phyloP scores from a whole-genome alignment of 352 stramenopile species.

The Aphanomyces cochlioides region DNA sequence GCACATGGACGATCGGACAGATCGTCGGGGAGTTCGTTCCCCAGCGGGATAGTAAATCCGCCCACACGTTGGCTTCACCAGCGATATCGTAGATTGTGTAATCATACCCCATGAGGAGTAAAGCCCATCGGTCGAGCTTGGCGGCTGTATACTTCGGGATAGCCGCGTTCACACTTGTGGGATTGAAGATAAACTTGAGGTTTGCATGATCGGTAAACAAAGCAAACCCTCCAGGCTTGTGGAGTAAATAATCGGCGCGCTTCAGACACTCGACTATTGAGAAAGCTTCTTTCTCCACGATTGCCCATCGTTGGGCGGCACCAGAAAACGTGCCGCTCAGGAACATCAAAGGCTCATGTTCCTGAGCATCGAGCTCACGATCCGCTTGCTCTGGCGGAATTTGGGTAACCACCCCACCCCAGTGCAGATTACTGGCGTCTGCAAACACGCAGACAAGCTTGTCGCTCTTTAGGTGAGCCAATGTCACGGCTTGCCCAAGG shows the following conservation, averaged over 20 bases:
- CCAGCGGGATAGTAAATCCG: not conserved
- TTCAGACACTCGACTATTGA: conserved; percentile 31
- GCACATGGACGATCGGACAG: too few species aligned
- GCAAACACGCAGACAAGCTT: conserved; percentile 6
- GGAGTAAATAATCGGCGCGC: conserved; percentile 30
- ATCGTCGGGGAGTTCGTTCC: too few species aligned
- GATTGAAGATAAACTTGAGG: conserved; percentile 34
- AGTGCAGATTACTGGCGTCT: conserved; percentile 27
- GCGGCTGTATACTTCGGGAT: too few species aligned
- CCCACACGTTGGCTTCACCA: conserved; percentile 7
- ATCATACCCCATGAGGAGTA: conserved; percentile 7
- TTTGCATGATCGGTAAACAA: conserved; percentile 35
- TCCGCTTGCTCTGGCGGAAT: conserved; percentile 26
- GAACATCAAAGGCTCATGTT: conserved; percentile 31
- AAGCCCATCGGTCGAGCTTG: conserved; percentile 32
- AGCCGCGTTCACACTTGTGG: conserved; percentile 10
- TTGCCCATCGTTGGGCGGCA: conserved; percentile 27
- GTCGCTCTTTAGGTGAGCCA: not conserved
- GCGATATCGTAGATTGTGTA: conserved; percentile 33
- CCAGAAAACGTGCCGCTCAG: conserved; percentile 33
- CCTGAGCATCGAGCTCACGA: conserved; percentile 23
- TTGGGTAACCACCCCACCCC: conserved; percentile 28
- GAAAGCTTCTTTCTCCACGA: conserved; percentile 35
- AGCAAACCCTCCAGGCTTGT: conserved; percentile 8
- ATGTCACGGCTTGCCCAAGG: not conserved